Evolutionary conservation across 140 eudicot species (phyloP), one percentile per base, ranked within the genome.

Genomic region (Anethum foeniculum): DNA sequence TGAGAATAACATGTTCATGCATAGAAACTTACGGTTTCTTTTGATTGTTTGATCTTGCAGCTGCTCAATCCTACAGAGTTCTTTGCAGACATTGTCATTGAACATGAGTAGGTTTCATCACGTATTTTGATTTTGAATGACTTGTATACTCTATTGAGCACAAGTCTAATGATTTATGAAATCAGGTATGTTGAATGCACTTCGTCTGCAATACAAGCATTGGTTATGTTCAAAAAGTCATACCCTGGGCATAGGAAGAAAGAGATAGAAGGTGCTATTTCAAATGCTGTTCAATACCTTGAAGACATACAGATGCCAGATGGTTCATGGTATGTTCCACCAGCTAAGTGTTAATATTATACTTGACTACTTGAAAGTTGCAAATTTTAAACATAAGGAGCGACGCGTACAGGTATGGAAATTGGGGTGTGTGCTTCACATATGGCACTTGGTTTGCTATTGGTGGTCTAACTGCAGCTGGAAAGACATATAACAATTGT

Each of bases 341-440:
- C 38, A 23, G 43, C 19, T 15, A 73, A 13, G n/a, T n/a, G 15
- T 12, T 28, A 67, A 38, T 7, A 73, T 69, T 71, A n/a, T 43
- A 74, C 27, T 44, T 25, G 54, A 74, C 6, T 43, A 74, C n/a
- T 43, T n/a, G 32, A 72, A 10, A 73, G 19, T 41, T 23, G 23
- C 77, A n/a, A 74, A 23, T 43, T 23, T 27, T 43, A 38, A 72
- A 44, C 56, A 41, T 3, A 4, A 11, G 19, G 44, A 9, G 1
- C 6, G 18, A 16, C 8, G 15, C 30, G 23, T 77, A 52, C 41
- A 87, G 90, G 90, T 79, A 87, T 49, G 90, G 90, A 52, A 68
- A 79, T 16, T 87, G 90, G 90, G 90, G 88, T 8, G 79, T 87
- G 39, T 87, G 90, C 80, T 87, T 87, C 79, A 69, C 77, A 60